Conservation (phyloP, 1,284 basidiomycete species). For the Cutaneotrichosporon sp. region DNA sequence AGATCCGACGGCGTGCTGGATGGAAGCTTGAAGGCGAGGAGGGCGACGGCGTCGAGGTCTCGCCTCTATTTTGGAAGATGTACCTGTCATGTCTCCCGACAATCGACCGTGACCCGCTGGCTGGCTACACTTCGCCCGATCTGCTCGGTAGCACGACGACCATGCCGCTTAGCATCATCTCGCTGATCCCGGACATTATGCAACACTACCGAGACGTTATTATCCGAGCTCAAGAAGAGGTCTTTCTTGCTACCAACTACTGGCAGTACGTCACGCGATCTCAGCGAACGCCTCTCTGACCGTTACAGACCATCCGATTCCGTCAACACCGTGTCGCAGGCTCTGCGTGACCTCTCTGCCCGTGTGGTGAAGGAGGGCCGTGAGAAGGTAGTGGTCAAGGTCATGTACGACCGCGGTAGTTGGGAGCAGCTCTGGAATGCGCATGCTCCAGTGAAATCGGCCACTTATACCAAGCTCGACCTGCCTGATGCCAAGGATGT, state of each 20-base stretch:
- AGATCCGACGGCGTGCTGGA: slow-evolving; percentile 38
- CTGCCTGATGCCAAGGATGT: slow-evolving; percentile 59
- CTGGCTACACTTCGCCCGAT: slow-evolving; percentile 55
- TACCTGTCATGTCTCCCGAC: slow-evolving; percentile 55
- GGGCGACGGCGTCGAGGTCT: slow-evolving; percentile 38
- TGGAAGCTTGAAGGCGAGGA: slow-evolving; percentile 43
- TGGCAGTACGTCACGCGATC: slow-evolving; percentile 54
- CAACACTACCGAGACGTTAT: slow-evolving; percentile 56
- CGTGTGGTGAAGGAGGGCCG: slow-evolving; percentile 51
- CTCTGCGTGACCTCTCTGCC: slow-evolving; percentile 57
- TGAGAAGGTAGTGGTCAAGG: slow-evolving; percentile 56
- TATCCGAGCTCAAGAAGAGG: slow-evolving; percentile 55
- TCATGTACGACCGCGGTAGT: slow-evolving; percentile 66
- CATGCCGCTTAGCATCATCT: slow-evolving; percentile 52
- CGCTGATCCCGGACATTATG: slow-evolving; percentile 60
- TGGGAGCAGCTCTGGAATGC: slow-evolving; percentile 55
- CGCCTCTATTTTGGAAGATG: slow-evolving; percentile 51
- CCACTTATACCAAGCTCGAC: slow-evolving; percentile 52
- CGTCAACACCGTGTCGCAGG: slow-evolving; percentile 55
- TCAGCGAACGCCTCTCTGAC: background rate
- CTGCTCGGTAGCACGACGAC: slow-evolving; percentile 56
- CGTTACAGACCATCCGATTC: slow-evolving; percentile 52
- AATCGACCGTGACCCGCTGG: slow-evolving; percentile 54
- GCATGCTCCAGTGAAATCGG: slow-evolving; percentile 48
- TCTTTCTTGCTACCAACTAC: slow-evolving; percentile 61